These are phyloP conservation scores for Adansonia madagascariensis DNA, from an alignment of 441 rosid genomes.

Conservation along the genomic window DNA sequence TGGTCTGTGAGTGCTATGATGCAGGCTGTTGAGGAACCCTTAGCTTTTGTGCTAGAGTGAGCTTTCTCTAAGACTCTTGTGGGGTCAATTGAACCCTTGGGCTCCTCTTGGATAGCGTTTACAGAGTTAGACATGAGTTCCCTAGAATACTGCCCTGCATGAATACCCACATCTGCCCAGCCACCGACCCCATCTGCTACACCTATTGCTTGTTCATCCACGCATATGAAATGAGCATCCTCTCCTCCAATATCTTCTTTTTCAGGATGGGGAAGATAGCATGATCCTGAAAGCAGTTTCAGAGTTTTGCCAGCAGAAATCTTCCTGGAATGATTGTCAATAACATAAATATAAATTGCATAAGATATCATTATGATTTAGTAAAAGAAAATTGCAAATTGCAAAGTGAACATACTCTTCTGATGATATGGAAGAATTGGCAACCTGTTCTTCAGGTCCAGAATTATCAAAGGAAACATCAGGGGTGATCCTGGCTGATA, in stretches of 20 bases:
- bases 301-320: constrained; percentile 48
- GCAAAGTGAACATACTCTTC: constrained; percentile 54
- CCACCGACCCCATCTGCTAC: constrained; percentile 98
- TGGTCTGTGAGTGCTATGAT: constrained; percentile 75
- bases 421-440: constrained; percentile 49
- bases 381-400: background rate
- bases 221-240: constrained; percentile 87
- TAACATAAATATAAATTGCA: background rate
- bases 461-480: constrained; percentile 71
- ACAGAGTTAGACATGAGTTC: constrained; percentile 91
- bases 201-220: constrained; percentile 79
- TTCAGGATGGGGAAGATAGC: constrained; percentile 92
- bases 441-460: constrained; percentile 54
- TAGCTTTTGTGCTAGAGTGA: constrained; percentile 74
- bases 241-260: constrained; percentile 93
- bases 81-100: constrained; percentile 76
- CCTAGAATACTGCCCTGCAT: constrained; percentile 74
- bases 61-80: constrained; percentile 85
- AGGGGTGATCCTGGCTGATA: constrained; percentile 67
- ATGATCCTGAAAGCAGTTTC: constrained; percentile 77
- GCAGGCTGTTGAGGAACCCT: constrained; percentile 91
- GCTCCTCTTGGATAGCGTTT: constrained; percentile 74
- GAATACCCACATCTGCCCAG: constrained; percentile 89
- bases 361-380: background rate
- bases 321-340: constrained; percentile 43